These are phyloP conservation scores for Tulasnella sp. DNA, from an alignment of 768 basidiomycete genomes.

Conservation along the genomic window DNA sequence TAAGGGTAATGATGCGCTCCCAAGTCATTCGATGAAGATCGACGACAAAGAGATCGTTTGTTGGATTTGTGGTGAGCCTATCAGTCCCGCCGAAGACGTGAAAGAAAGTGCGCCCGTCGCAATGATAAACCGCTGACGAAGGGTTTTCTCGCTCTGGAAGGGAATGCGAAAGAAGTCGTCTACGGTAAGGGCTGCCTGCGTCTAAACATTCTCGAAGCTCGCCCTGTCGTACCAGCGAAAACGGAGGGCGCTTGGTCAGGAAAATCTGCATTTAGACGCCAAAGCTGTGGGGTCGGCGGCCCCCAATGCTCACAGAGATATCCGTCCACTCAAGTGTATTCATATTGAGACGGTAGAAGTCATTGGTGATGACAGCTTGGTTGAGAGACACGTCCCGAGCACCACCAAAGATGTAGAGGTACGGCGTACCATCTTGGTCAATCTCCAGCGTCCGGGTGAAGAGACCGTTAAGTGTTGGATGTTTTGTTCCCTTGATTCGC, in stretches of 20 bases:
- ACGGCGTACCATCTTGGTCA: not conserved
- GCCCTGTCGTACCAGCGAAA: not conserved
- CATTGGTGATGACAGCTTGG: not conserved
- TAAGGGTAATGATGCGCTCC: conserved; percentile 6
- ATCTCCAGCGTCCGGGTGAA: conserved; percentile 8
- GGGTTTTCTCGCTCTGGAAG: conserved; percentile 6
- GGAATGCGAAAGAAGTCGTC: not conserved
- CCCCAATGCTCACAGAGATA: not conserved
- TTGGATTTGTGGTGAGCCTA: not conserved
- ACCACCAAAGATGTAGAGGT: conserved; percentile 19
- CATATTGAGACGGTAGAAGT: conserved; percentile 14
- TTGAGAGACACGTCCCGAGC: not conserved
- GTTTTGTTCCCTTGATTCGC: not conserved
- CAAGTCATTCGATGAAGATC: not conserved
- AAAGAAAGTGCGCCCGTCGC: not conserved
- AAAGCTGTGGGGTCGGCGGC: not conserved
- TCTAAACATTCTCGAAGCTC: conserved; percentile 9
- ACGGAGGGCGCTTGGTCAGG: not conserved
- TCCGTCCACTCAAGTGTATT: conserved; percentile 2
- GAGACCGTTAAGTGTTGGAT: conserved; percentile 2
- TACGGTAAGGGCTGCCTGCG: not conserved
- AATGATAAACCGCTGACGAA: not conserved
- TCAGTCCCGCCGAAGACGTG: conserved; percentile 8
- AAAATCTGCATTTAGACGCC: not conserved
- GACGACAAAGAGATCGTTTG: conserved; percentile 10